phyloP scores from a whole-genome alignment of 2,329 filamentous ascomycete genomes.

The Colletotrichum abscissum region DNA sequence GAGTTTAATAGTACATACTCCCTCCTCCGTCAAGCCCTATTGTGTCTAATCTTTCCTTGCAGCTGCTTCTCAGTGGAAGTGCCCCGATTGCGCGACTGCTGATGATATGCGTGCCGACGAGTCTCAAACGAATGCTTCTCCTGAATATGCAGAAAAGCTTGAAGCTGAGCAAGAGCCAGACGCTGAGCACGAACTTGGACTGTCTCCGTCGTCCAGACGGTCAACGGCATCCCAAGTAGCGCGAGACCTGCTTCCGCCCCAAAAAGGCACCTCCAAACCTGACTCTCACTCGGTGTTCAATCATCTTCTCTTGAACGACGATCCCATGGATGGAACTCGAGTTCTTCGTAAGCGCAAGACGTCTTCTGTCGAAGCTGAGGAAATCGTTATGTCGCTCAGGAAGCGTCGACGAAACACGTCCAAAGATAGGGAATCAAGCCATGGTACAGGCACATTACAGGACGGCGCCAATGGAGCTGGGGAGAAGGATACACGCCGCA shows the following conservation, averaged over 20 bases:
- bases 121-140: neutral
- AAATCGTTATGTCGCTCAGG: conserved; percentile 61
- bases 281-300: conserved; percentile 84
- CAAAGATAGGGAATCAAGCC: conserved; percentile 51
- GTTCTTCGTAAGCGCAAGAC: conserved; percentile 87
- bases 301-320: conserved; percentile 76
- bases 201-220: conserved; percentile 57
- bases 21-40: conserved; percentile 7
- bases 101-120: neutral
- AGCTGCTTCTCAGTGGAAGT: conserved; percentile 62
- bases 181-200: neutral
- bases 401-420: conserved; percentile 64
- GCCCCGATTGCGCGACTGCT: conserved; percentile 55
- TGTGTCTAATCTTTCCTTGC: neutral
- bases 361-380: conserved; percentile 74
- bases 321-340: conserved; percentile 80
- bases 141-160: neutral
- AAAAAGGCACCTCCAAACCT: conserved; percentile 71
- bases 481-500: conserved; percentile 60
- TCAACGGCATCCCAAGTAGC: conserved; percentile 74
- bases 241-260: conserved; percentile 77
- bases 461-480: conserved; percentile 42
- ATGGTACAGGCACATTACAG: conserved; percentile 48
- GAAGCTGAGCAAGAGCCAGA: conserved; percentile 1
- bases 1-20: conserved; percentile 62